Conservation (phyloP, 2,329 filamentous ascomycete genomes). For the Magnaporthales sp. region DNA sequence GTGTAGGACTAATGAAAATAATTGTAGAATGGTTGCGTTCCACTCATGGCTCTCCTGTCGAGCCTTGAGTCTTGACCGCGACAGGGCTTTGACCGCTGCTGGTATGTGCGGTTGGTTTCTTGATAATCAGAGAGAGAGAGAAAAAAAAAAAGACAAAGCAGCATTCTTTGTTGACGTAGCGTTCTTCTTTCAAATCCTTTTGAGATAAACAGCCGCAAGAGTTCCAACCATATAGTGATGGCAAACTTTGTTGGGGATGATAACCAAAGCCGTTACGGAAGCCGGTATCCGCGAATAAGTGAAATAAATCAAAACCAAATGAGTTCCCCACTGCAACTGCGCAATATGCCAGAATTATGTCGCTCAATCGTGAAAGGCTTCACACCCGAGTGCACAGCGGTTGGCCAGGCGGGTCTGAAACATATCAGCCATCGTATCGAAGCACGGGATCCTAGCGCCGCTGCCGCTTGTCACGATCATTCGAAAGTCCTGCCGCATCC, state of each 20-base stretch:
- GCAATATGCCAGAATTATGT: not conserved
- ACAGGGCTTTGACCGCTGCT: not conserved
- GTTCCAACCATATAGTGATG: not conserved
- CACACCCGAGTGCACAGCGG: not conserved
- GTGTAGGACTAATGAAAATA: not conserved
- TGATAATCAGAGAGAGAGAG: not conserved
- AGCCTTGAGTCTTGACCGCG: not conserved
- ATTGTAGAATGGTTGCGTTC: not conserved
- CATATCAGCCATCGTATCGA: not conserved
- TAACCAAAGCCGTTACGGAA: not conserved
- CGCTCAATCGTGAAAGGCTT: not conserved
- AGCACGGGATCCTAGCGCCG: constrained; percentile 31
- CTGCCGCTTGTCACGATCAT: constrained; percentile 45
- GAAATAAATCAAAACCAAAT: not conserved
- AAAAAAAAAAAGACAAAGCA: not conserved
- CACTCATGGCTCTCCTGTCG: not conserved
- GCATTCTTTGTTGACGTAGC: not conserved
- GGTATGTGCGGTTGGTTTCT: not conserved
- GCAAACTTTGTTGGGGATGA: not conserved
- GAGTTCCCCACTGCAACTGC: not conserved
- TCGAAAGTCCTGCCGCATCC: constrained; percentile 38
- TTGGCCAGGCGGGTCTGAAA: not conserved
- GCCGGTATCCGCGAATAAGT: not conserved
- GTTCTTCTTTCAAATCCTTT: not conserved
- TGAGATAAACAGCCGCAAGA: not conserved